phyloP scores from a whole-genome alignment of 2,329 filamentous ascomycete genomes.

The Fusarium pininemorale region DNA sequence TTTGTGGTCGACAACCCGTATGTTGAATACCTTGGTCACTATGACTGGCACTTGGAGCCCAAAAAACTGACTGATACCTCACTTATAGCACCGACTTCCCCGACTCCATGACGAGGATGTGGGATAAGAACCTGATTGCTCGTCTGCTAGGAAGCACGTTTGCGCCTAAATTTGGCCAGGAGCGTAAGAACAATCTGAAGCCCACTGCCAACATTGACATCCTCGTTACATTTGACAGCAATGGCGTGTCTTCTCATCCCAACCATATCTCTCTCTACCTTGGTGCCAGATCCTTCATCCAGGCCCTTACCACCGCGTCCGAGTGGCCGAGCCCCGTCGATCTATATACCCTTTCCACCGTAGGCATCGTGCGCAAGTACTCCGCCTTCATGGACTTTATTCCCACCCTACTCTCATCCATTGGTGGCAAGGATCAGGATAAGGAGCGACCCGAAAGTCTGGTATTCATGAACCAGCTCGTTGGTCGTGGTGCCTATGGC shows the following conservation, averaged over 20 bases:
- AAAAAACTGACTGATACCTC: conserved; percentile 3
- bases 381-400: conserved; percentile 77
- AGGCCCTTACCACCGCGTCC: conserved; percentile 68
- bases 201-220: conserved; percentile 73
- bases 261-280: conserved; percentile 93
- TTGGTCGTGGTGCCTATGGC: conserved; percentile 61
- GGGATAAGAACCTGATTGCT: conserved; percentile 77
- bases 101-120: conserved; percentile 85
- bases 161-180: conserved; percentile 67
- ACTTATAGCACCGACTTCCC: conserved; percentile 69
- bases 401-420: conserved; percentile 65
- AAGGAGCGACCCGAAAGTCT: conserved; percentile 63
- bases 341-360: conserved; percentile 83
- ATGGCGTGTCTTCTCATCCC: conserved; percentile 85
- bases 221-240: conserved; percentile 88
- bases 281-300: conserved; percentile 79
- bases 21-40: conserved; percentile 36
- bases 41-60: background rate
- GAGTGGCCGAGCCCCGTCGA: conserved; percentile 79
- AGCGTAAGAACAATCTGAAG: conserved; percentile 44
- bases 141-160: conserved; percentile 77
- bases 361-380: conserved; percentile 83
- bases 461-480: conserved; percentile 76
- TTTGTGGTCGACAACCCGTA: conserved; percentile 84
- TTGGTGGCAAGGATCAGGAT: conserved; percentile 50